A percentile compares a stretch with the other conserved stretches of the same genome.
Conservation (phyloP, 129 eudicot genomes). For the Flaveria sonorensis region DNA sequence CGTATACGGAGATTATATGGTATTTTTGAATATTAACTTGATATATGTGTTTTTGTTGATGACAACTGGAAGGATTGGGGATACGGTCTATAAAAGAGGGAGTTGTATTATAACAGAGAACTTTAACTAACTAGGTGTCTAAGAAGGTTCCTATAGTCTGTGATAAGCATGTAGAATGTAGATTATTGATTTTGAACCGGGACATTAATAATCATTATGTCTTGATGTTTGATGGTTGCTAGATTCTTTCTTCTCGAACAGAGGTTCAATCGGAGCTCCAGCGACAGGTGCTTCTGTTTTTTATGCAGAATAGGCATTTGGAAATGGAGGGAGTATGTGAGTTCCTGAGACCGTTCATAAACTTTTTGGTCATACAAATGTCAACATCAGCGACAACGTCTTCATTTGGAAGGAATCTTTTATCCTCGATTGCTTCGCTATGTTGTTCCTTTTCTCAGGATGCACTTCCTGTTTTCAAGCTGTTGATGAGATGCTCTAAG, state of each 20-base stretch:
- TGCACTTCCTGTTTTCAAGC: slow-evolving; percentile 65
- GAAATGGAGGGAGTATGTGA: slow-evolving; percentile 78
- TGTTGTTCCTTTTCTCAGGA: slow-evolving; percentile 67
- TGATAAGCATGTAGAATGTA: not conserved
- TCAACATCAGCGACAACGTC: slow-evolving; percentile 43
- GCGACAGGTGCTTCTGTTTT: slow-evolving; percentile 65
- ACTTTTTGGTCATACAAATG: slow-evolving; percentile 52
- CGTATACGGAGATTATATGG: not conserved
- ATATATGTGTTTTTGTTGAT: not conserved
- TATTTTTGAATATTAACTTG: not conserved
- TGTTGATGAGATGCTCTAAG: slow-evolving; percentile 54
- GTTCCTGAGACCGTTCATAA: slow-evolving; percentile 64
- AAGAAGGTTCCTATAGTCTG: not conserved
- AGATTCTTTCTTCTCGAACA: slow-evolving; percentile 68
- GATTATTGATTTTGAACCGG: not conserved
- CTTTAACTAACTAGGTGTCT: slow-evolving; percentile 1
- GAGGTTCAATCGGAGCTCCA: slow-evolving; percentile 74
- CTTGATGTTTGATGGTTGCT: slow-evolving; percentile 30
- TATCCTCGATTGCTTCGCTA: slow-evolving; percentile 61
- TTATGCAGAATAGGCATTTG: slow-evolving; percentile 50
- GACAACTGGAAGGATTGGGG: not conserved
- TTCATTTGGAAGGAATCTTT: slow-evolving; percentile 51
- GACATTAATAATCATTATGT: slow-evolving; percentile 12
- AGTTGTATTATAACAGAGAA: slow-evolving; percentile 1
- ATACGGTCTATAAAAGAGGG: not conserved